Base-by-base conservation (phyloP, 140 eudicot genomes). In the Bidens hawaiensis region DNA sequence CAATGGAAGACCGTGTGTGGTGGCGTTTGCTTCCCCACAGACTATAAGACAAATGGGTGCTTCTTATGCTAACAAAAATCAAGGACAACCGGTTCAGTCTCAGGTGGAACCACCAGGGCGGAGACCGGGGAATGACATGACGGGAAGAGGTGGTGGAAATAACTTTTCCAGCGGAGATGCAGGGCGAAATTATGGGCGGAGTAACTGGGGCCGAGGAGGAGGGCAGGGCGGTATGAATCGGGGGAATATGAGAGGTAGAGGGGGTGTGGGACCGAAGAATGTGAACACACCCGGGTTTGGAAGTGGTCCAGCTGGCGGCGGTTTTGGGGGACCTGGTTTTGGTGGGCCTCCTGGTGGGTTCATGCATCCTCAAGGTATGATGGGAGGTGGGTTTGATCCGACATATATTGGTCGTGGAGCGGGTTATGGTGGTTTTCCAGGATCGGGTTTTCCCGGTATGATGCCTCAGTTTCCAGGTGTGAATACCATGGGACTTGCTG, bases 331-430 rank as follows among this genome's bases (percentile, higher is more conserved):
- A 28, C 33, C 90, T 6, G 86, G 73, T 24, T 90, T 90, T 18
- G 87, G 95, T 4, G 97, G 83, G 25, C 95, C 95, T 1, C 88
- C 87, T 10, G 94, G 85, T 38, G 93, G 93, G 34, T 63, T 86
- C 60, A 90, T 86, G 97, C 95, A 72, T 75, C 95, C 95, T 47
- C 95, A 89, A 49, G 87, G 87, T 42, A 85, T 89, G 95, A 86
- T 90, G 95, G 97, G 95, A 14, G 77, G 95, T 14, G 95, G 97
- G 22, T 86, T 90, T 77, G 97, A 90, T 59, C 97, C 91, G 17
- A 74, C 79, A 0, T 90, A 67, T 72, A 90, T 90, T 94, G 97
- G 94, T 64, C 83, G 95, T 6, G 95, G 95, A 56, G 95, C 68
- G 7, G n/a, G n/a, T n/a, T 90, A 83, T 43, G 95, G 97, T 16